Base-by-base conservation (phyloP, 176 grass and related monocot species). In the Cenchrus americanus region DNA sequence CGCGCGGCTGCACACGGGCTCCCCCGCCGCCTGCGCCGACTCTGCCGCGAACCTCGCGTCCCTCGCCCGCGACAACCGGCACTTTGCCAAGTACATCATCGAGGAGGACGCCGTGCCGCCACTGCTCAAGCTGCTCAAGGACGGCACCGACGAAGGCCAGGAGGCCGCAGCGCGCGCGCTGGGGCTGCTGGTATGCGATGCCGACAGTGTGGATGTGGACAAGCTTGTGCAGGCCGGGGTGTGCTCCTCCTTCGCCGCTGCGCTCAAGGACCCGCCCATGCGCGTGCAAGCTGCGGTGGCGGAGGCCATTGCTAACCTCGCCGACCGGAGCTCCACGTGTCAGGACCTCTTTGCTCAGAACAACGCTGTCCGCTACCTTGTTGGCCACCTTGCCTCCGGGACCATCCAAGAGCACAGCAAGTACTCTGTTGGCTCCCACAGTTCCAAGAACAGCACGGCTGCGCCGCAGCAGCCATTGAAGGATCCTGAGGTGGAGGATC, bases 281-380 rank as follows among this genome's bases (percentile, higher is more conserved):
- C 88, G 85, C 42, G 89, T 97, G 18, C 94, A 94, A 71, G 91
- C 82, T 5, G 79, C 84, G 34, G 34, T 37, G 34, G 34, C 34
- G 34, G 34, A 37, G 34, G 34, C 34, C 34, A 37, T 37, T 3
- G 34, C 34, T 37, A 37, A 37, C 34, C 34, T 37, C 34, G 34
- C 34, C 34, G 34, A 37, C 2, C 34, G 34, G 34, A 37, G 34
- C 34, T 37, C 34, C 3, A 37, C 34, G 34, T 37, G 34, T 14
- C 95, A 92, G 84, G 90, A 97, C 55, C 84, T 94, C 52, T 97
- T 97, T 53, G 81, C 86, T 10, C 88, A 91, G 88, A 89, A 87
- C 90, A 92, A 91, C 24, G 82, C 88, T 21, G 81, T 92, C 50
- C 86, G 90, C 11, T 87, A 91, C 69, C 92, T 97, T 7, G 95